Percentiles rank a stretch among this genome's conserved stretches.
Conservation (phyloP, 805 yeast genomes). For the Metschnikowia lachancei region DNA sequence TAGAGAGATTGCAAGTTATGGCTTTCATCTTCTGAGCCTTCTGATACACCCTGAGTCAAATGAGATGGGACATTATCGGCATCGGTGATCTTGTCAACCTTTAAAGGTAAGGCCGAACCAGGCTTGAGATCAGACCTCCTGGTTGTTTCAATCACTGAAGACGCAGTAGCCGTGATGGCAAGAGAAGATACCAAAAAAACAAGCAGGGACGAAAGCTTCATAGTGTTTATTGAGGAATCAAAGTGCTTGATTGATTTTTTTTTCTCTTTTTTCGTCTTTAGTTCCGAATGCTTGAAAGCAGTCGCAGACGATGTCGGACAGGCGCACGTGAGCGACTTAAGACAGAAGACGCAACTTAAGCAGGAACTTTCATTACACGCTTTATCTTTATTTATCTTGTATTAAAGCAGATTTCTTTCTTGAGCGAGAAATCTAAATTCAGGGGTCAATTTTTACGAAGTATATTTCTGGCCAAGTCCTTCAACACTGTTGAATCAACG, state of each 20-base stretch:
- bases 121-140: conserved; percentile 3
- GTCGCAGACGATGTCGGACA: neutral
- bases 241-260: neutral
- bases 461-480: no score
- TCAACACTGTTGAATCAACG: no score
- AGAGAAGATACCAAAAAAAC: conserved; percentile 7
- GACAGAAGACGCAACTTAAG: no score
- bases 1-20: conserved; percentile 48
- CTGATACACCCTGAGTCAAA: neutral
- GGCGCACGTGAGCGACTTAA: no score
- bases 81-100: conserved; percentile 11
- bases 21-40: conserved; percentile 5
- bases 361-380: no score
- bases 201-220: conserved; percentile 11
- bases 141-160: neutral
- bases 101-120: conserved; percentile 6
- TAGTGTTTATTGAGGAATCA: neutral
- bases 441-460: no score
- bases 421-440: no score
- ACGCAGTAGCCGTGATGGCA: conserved; percentile 8
- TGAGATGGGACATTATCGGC: conserved; percentile 14
- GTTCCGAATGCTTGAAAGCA: neutral
- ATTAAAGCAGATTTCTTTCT: no score
- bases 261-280: no score
- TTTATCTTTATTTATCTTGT: no score